A percentile compares a stretch with the other conserved stretches of the same genome.
Evolutionary conservation across 192 early-diverging fungal species (phyloP).

Genomic region (Obelidium mucronatum): DNA sequence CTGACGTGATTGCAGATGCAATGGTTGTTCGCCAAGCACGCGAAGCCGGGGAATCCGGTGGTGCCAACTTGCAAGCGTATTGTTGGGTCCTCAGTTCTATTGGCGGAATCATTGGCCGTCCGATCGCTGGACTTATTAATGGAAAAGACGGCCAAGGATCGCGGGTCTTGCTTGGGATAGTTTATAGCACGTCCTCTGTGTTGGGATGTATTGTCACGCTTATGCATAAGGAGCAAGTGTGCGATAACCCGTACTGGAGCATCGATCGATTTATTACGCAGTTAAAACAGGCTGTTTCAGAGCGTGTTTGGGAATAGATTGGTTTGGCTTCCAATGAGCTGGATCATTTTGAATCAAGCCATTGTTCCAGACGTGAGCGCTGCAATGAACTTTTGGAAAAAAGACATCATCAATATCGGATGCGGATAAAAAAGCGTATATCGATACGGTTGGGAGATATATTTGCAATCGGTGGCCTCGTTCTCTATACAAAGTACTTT

Average conservation of each 20-base stretch:
- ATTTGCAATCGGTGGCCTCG: constrained; percentile 23
- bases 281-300: constrained; percentile 1
- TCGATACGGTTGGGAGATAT: constrained; percentile 34
- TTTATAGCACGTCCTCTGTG: constrained; percentile 10
- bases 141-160: constrained; percentile 33
- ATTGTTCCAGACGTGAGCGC: constrained; percentile 40
- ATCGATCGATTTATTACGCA: background rate
- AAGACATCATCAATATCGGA: constrained; percentile 21
- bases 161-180: constrained; percentile 19
- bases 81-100: constrained; percentile 35
- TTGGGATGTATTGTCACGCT: constrained; percentile 18
- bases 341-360: constrained; percentile 34
- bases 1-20: constrained; percentile 41
- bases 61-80: constrained; percentile 35
- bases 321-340: constrained; percentile 34
- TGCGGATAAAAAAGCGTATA: constrained; percentile 40
- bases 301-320: constrained; percentile 30
- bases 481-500: constrained; percentile 35
- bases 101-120: constrained; percentile 35
- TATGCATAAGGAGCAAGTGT: constrained; percentile 21
- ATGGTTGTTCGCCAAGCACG: constrained; percentile 36
- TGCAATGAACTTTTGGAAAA: constrained; percentile 40
- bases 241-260: constrained; percentile 15
- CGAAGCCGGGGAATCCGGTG: constrained; percentile 26
- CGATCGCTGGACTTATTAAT: constrained; percentile 34